A percentile compares a stretch with the other conserved stretches of the same genome.
These are phyloP conservation scores for Nannizzia gypsea DNA, from an alignment of 2,329 filamentous ascomycete species.

Conservation along the genomic window DNA sequence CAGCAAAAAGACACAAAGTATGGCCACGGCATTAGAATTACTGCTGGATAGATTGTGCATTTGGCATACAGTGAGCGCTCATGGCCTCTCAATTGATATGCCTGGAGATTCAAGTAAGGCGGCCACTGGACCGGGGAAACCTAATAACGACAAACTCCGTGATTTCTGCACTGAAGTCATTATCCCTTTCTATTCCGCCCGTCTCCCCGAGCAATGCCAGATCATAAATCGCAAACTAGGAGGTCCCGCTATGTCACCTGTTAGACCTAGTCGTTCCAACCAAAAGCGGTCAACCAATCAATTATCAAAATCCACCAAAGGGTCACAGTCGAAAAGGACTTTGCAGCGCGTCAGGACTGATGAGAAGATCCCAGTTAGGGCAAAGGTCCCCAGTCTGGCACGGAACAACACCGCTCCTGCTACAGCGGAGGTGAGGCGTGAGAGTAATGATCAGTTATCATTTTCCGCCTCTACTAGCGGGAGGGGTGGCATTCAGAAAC, in stretches of 20 bases:
- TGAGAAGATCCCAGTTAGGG: constrained; percentile 25
- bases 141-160: constrained; percentile 34
- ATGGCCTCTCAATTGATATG: constrained; percentile 19
- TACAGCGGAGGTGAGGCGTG: constrained; percentile 29
- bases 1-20: constrained; percentile 10
- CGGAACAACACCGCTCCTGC: constrained; percentile 36
- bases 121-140: constrained; percentile 23
- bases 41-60: constrained; percentile 40
- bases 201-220: constrained; percentile 38
- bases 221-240: constrained; percentile 38
- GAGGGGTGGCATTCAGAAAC: constrained; percentile 35
- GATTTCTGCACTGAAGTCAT: constrained; percentile 42
- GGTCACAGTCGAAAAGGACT: constrained; percentile 18
- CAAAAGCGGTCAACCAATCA: constrained; percentile 20
- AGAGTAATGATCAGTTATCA: constrained; percentile 31
- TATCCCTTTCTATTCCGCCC: constrained; percentile 38
- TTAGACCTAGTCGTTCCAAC: constrained; percentile 23
- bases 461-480: constrained; percentile 22
- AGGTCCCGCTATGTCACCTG: constrained; percentile 30
- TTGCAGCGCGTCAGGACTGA: constrained; percentile 38
- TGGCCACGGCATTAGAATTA: constrained; percentile 35
- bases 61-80: constrained; percentile 38
- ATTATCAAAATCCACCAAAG: constrained; percentile 19
- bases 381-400: constrained; percentile 26
- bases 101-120: constrained; percentile 21